These are phyloP conservation scores for Bonnemaisonia californica DNA, from an alignment of 31 red algal species.

Conservation along the genomic window DNA sequence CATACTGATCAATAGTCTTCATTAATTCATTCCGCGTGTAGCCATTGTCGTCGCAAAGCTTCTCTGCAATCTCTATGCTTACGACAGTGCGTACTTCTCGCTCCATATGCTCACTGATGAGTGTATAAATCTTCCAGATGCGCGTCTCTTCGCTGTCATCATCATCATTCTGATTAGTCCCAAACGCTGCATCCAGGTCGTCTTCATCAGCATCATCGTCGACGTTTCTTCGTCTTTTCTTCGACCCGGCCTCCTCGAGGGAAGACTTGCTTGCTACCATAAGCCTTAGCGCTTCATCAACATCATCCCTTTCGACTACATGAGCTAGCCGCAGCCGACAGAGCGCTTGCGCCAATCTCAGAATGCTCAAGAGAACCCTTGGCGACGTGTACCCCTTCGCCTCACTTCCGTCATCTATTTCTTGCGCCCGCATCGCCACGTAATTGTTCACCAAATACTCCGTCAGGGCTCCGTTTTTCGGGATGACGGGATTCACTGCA, in stretches of 20 bases:
- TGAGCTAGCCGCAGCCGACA: conserved; percentile 74
- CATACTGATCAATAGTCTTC: conserved; percentile 85
- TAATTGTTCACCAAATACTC: conserved; percentile 95
- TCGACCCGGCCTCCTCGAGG: conserved; percentile 48
- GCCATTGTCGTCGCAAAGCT: conserved; percentile 62
- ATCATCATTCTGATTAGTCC: conserved; percentile 10
- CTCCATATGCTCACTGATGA: conserved; percentile 68
- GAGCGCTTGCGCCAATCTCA: conserved; percentile 88
- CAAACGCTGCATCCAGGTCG: conserved; percentile 33
- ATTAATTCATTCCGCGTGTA: conserved; percentile 75
- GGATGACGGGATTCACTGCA: conserved; percentile 71
- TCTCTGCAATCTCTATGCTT: conserved; percentile 69
- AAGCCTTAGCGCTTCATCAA: conserved; percentile 95
- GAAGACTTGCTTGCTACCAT: conserved; percentile 79
- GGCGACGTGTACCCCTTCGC: conserved; percentile 91
- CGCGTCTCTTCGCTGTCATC: conserved; percentile 21
- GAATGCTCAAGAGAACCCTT: conserved; percentile 90
- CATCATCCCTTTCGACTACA: conserved; percentile 74
- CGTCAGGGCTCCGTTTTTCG: conserved; percentile 63
- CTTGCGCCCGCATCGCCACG: conserved; percentile 83
- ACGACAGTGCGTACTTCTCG: conserved; percentile 54
- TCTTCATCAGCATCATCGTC: conserved; percentile 68
- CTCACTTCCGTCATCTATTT: conserved; percentile 70
- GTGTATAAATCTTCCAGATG: conserved; percentile 67
- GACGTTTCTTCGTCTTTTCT: conserved; percentile 14